Percentiles rank a stretch among this genome's conserved stretches.
These are phyloP conservation scores for Fusarium brevicatenulatum DNA, from an alignment of 2,329 filamentous ascomycete species.

Conservation along the genomic window DNA sequence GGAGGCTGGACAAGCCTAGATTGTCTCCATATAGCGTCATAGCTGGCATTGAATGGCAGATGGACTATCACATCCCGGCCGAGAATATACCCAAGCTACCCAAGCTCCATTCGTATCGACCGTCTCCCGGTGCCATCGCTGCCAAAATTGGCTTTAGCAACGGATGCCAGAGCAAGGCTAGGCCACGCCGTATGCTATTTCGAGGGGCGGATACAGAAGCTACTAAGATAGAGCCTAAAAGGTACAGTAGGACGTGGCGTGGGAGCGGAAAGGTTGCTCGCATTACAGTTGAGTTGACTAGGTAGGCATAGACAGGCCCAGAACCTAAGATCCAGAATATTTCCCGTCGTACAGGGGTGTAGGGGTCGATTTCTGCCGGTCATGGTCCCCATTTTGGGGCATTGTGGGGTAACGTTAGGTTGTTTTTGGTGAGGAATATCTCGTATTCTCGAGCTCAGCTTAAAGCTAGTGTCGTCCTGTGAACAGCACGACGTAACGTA, in stretches of 20 bases:
- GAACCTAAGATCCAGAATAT: constrained; percentile 32
- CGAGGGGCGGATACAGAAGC: constrained; percentile 17
- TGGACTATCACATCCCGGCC: neutral
- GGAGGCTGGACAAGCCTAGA: constrained; percentile 24
- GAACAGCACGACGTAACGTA: constrained; percentile 27
- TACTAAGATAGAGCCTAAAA: neutral
- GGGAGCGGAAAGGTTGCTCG: neutral
- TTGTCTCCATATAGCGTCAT: constrained; percentile 29
- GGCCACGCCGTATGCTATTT: constrained; percentile 33
- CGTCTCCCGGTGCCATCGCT: neutral
- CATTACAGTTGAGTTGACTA: neutral
- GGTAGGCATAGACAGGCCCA: neutral
- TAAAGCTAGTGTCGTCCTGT: constrained; percentile 20
- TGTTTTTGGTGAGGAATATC: constrained; percentile 20
- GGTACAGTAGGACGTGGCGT: neutral
- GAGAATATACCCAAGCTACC: neutral
- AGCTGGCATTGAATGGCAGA: constrained; percentile 4
- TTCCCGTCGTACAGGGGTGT: constrained; percentile 22
- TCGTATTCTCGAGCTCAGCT: constrained; percentile 35
- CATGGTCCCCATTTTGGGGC: constrained; percentile 15
- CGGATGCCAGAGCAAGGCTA: constrained; percentile 9
- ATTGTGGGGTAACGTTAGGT: constrained; percentile 36
- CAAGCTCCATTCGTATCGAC: constrained; percentile 4
- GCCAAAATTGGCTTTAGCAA: neutral
- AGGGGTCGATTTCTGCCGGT: constrained; percentile 8